Conservation (phyloP, 257 asterid genomes). For the Scutellaria baicalensis region DNA sequence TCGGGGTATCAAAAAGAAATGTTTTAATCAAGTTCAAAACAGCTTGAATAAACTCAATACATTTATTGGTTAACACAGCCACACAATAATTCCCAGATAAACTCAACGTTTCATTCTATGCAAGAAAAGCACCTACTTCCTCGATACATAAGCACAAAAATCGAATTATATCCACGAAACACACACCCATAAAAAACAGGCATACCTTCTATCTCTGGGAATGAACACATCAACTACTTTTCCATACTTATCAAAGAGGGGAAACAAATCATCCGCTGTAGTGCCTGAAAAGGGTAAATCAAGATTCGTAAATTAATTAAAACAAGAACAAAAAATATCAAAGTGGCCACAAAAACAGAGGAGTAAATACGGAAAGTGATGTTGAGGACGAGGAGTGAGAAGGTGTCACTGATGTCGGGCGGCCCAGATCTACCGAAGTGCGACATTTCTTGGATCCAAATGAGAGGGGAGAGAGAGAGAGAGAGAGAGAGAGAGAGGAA, state of each 20-base stretch:
- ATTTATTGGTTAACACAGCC: no score
- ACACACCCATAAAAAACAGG: not conserved
- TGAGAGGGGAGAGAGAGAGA: not conserved
- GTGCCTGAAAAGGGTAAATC: slow-evolving; percentile 44
- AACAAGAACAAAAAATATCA: not conserved
- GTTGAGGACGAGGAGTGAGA: slow-evolving; percentile 73
- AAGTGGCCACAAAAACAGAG: not conserved
- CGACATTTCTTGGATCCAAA: slow-evolving; percentile 34
- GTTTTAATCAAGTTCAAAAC: no score
- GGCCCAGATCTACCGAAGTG: slow-evolving; percentile 80
- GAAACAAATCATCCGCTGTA: slow-evolving; percentile 74
- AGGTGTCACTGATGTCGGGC: slow-evolving; percentile 76
- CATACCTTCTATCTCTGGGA: slow-evolving; percentile 77
- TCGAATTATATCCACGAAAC: not conserved
- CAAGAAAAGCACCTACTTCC: not conserved
- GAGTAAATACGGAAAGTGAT: slow-evolving; percentile 48
- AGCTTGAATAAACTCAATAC: no score
- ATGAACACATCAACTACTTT: slow-evolving; percentile 83
- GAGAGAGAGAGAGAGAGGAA: not conserved
- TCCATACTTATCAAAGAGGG: slow-evolving; percentile 74
- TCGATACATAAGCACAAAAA: not conserved
- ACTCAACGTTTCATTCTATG: no score
- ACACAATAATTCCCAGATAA: no score
- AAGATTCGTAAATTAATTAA: not conserved
- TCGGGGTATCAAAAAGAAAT: no score